These are phyloP conservation scores for Phellopilus nigrolimitatus DNA, from an alignment of 1,284 basidiomycete genomes.

Conservation along the genomic window DNA sequence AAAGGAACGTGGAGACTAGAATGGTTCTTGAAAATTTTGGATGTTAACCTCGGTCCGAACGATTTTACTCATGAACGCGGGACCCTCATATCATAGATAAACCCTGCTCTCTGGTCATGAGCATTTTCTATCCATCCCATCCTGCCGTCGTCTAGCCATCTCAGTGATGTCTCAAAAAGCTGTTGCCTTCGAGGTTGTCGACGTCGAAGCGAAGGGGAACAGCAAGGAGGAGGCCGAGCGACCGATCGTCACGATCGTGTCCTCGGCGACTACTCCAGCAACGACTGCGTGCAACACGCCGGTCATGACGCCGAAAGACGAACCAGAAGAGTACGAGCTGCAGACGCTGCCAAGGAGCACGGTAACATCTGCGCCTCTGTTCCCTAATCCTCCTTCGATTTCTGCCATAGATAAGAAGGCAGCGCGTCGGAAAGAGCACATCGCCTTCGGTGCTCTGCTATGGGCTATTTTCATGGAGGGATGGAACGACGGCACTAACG, in stretches of 20 bases:
- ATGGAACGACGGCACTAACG: conserved; percentile 61
- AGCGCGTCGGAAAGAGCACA: conserved; percentile 10
- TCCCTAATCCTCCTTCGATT: neutral
- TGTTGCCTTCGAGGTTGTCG: conserved; percentile 5
- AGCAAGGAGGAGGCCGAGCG: neutral
- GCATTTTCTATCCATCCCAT: too few species aligned
- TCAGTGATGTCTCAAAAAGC: neutral
- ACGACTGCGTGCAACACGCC: conserved; percentile 4
- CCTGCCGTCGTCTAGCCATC: too few species aligned
- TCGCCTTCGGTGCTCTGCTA: conserved; percentile 33
- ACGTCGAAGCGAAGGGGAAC: neutral
- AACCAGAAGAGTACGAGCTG: conserved; percentile 1
- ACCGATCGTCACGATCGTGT: neutral
- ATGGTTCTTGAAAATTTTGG: too few species aligned
- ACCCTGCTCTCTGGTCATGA: too few species aligned
- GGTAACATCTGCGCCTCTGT: neutral
- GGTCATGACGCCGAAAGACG: neutral
- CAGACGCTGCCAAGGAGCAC: neutral
- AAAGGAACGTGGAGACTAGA: too few species aligned
- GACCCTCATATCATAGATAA: too few species aligned
- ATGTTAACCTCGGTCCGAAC: too few species aligned
- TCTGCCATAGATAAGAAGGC: conserved; percentile 1
- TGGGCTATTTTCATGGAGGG: conserved; percentile 44
- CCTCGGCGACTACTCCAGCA: neutral
- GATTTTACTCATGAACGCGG: too few species aligned